Percentiles rank a stretch among this genome's conserved stretches.
Conservation (phyloP, 192 early-diverging fungal species). For the Coemansia nantahalensis region DNA sequence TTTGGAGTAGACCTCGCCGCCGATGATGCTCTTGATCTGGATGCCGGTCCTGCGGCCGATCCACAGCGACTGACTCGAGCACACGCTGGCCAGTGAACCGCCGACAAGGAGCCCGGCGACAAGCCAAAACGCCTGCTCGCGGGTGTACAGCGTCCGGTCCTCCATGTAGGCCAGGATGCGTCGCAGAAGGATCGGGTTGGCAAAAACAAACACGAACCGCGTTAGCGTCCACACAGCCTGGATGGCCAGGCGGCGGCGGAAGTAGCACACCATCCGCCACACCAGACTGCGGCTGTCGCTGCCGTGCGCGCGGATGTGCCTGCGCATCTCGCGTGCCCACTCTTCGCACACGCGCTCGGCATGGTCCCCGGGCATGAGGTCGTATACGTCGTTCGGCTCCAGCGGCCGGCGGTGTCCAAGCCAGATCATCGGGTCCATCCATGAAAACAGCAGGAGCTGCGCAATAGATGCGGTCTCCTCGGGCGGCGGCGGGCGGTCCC, state of each 20-base stretch:
- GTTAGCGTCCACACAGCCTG: slow-evolving; percentile 53
- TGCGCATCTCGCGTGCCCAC: slow-evolving; percentile 25
- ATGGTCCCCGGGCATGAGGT: slow-evolving; percentile 45
- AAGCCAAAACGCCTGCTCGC: slow-evolving; percentile 58
- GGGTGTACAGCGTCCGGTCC: slow-evolving; percentile 51
- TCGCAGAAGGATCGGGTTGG: slow-evolving; percentile 58
- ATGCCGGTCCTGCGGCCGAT: slow-evolving; percentile 69
- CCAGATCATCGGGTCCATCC: slow-evolving; percentile 62
- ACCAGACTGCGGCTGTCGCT: slow-evolving; percentile 33
- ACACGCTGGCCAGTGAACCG: slow-evolving; percentile 44
- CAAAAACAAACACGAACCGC: slow-evolving; percentile 52
- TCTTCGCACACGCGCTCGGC: slow-evolving; percentile 28
- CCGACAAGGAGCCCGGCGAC: slow-evolving; percentile 61
- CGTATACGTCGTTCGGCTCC: slow-evolving; percentile 63
- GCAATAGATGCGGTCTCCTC: slow-evolving; percentile 57
- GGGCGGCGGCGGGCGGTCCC: slow-evolving; percentile 42
- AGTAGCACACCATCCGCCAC: slow-evolving; percentile 44
- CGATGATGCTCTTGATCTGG: slow-evolving; percentile 60
- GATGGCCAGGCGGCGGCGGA: slow-evolving; percentile 45
- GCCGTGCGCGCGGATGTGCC: slow-evolving; percentile 30
- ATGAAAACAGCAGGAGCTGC: slow-evolving; percentile 60
- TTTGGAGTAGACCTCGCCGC: slow-evolving; percentile 72
- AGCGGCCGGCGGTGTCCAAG: slow-evolving; percentile 66
- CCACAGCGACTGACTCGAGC: slow-evolving; percentile 65
- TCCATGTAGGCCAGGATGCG: slow-evolving; percentile 62